These are phyloP conservation scores for Blastobotrys terrestris DNA, from an alignment of 805 yeast species.

Conservation along the genomic window DNA sequence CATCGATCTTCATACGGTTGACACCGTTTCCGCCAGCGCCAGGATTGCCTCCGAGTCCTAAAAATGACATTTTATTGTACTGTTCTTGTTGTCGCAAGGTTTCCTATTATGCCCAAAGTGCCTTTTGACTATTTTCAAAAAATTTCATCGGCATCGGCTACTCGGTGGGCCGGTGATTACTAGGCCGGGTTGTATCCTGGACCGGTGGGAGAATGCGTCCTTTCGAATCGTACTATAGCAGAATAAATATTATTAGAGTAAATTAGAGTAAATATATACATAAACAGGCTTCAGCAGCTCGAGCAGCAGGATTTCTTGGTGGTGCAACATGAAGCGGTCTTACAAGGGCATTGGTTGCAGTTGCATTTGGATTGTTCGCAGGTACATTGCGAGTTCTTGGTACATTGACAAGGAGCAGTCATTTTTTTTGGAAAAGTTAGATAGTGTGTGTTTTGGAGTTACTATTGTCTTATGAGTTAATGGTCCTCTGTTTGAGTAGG, in stretches of 20 bases:
- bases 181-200: background rate
- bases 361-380: background rate
- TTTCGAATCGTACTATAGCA: too few species aligned
- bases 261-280: too few species aligned
- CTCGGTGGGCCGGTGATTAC: background rate
- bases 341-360: background rate
- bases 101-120: background rate
- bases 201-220: too few species aligned
- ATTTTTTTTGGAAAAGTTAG: background rate
- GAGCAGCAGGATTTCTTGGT: background rate
- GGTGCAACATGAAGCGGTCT: background rate
- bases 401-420: background rate
- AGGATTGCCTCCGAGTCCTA: conserved; percentile 50
- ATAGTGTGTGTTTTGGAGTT: background rate
- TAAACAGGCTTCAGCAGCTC: background rate
- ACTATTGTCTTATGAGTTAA: background rate
- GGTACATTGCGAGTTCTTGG: background rate
- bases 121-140: background rate
- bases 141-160: background rate
- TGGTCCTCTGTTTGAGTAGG: too few species aligned
- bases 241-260: too few species aligned
- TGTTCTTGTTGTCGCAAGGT: background rate
- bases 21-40: conserved; percentile 31
- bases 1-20: conserved; percentile 37
- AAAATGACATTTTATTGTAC: conserved; percentile 31